Base-by-base conservation (phyloP, 192 early-diverging fungal genomes). In the Geranomyces michiganensis region DNA sequence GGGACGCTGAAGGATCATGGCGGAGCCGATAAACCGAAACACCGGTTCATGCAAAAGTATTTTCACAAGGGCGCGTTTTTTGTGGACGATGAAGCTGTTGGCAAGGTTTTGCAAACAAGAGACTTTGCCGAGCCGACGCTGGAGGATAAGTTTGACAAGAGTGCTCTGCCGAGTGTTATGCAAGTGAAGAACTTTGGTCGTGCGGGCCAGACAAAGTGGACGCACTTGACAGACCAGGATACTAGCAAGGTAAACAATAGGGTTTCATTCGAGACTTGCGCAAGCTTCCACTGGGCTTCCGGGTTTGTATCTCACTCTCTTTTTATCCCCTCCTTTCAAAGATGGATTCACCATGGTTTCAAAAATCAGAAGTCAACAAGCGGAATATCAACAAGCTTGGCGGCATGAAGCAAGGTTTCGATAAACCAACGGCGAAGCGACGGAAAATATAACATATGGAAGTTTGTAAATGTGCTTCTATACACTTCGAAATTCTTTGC, bases 11-110 rank as follows among this genome's bases (percentile, higher is more conserved):
- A 17, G 27, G 58, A 60, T 33, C 41, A 46, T 19, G 43, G 43
- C 36, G 41, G 43, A 8, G 22, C 8, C 4, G 87, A 90, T 33
- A 83, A 79, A 56, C 71, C 80, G 45, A 71, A 87, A 33, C 71
- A 84, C 65, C 84, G 76, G 73, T 91, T 85, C 69, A 72, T 88
- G 81, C 87, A 94, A 81, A 91, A 88, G 61, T 94, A 94, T 72
- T 93, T 91, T 70, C 93, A 95, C 71, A 92, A 92, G 67, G 94
- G 94, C 60, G 92, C 93, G 12, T 96, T 96, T 75, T 96, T 87
- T 71, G 81, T 80, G 70, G 92, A 83, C 56, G 78, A 76, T 66
- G 75, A 62, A 62, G 85, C 88, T 32, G 70, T 78, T 0, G 78
- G 83, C 1, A 82, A 84, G 44, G 82, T 81, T 0, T 69, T 94